phyloP scores from a whole-genome alignment of 169 alveolate genomes.

The Babesia bigemina region DNA sequence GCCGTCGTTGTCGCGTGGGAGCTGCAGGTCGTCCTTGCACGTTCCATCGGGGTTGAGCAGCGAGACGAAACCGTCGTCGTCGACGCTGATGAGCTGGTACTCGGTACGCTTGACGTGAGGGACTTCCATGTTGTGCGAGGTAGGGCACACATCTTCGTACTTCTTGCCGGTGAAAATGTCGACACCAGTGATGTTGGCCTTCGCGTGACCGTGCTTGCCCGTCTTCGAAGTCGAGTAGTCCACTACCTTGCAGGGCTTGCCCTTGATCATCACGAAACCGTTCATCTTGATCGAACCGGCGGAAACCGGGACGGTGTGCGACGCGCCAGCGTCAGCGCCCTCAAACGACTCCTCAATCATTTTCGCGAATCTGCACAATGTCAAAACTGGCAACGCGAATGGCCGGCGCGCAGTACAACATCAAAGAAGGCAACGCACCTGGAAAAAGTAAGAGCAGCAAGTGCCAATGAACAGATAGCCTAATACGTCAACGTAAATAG shows the following conservation, averaged over 20 bases:
- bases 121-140: conserved; percentile 97
- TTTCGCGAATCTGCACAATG: conserved; percentile 9
- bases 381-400: background rate
- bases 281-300: conserved; percentile 97
- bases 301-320: conserved; percentile 93
- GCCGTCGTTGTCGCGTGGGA: conserved; percentile 93
- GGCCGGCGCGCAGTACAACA: background rate
- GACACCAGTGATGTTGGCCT: conserved; percentile 96
- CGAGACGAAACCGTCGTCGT: conserved; percentile 92
- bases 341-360: conserved; percentile 70
- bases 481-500: background rate
- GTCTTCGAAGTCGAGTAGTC: conserved; percentile 96
- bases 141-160: conserved; percentile 96
- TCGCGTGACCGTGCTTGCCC: conserved; percentile 99
- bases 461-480: background rate
- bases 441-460: background rate
- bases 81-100: conserved; percentile 89
- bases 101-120: conserved; percentile 93
- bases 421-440: background rate
- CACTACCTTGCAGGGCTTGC: conserved; percentile 96
- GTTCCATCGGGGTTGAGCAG: conserved; percentile 93
- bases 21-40: conserved; percentile 92
- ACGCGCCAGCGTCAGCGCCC: conserved; percentile 92
- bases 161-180: conserved; percentile 97
- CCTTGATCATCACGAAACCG: conserved; percentile 96